Conservation (phyloP, 331 rosid genomes). For the Dryas integrifolia region DNA sequence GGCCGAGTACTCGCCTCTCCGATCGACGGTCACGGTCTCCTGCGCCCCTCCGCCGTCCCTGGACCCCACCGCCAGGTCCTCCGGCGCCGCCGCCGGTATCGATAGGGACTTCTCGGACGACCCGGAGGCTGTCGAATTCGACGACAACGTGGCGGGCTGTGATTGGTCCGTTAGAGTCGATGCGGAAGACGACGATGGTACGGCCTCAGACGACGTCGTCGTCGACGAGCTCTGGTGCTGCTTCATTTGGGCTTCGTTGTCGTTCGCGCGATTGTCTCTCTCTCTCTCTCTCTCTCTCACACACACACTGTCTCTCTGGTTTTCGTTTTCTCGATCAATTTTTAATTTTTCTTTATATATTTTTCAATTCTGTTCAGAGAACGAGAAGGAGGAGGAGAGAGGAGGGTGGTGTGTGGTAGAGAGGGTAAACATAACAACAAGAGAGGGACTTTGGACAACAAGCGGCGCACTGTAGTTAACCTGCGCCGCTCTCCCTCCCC, state of each 20-base stretch:
- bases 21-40: conserved; percentile 75
- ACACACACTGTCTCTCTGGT: background rate
- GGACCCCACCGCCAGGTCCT: conserved; percentile 59
- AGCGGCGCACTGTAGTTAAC: conserved; percentile 40
- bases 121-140: conserved; percentile 41
- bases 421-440: conserved; percentile 25
- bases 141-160: conserved; percentile 50
- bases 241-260: conserved; percentile 58
- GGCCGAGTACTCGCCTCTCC: conserved; percentile 77
- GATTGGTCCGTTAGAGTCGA: conserved; percentile 57
- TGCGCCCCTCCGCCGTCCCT: conserved; percentile 92
- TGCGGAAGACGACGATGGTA: conserved; percentile 45
- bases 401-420: conserved; percentile 30
- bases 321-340: background rate
- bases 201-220: conserved; percentile 56
- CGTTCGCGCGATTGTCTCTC: conserved; percentile 10
- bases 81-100: conserved; percentile 61
- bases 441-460: conserved; percentile 36
- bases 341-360: background rate
- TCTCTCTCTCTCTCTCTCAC: background rate
- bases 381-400: conserved; percentile 1
- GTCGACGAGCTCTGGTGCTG: conserved; percentile 47
- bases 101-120: conserved; percentile 40
- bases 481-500: conserved; percentile 33
- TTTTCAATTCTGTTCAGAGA: conserved; percentile 14